These are phyloP conservation scores for Penicilliopsis zonata DNA, from an alignment of 495 filamentous ascomycete genomes.

Conservation along the genomic window DNA sequence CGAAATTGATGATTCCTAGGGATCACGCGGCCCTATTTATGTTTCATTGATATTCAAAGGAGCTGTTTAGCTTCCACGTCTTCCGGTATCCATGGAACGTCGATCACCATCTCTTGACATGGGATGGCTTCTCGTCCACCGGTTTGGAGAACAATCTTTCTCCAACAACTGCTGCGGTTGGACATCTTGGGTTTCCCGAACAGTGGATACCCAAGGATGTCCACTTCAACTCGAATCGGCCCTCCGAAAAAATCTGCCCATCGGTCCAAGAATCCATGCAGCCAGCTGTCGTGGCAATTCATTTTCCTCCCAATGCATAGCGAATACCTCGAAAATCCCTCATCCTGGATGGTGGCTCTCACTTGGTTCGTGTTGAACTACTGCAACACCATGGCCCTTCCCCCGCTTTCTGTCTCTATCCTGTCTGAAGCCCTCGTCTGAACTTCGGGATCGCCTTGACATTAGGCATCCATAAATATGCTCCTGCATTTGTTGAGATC, in stretches of 20 bases:
- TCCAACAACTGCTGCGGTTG: constrained; percentile 22
- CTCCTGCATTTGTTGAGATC: constrained; percentile 28
- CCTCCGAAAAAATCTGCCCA: constrained; percentile 21
- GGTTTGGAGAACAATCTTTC: constrained; percentile 17
- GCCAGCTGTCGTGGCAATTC: constrained; percentile 25
- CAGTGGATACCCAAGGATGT: constrained; percentile 28
- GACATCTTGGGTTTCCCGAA: constrained; percentile 18
- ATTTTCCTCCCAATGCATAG: constrained; percentile 15
- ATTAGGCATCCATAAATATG: constrained; percentile 14
- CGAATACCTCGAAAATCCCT: constrained; percentile 30
- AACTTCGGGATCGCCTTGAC: constrained; percentile 5
- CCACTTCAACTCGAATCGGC: constrained; percentile 22
- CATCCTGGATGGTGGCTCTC: constrained; percentile 17
- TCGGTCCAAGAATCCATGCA: constrained; percentile 34
- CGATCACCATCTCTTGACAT: constrained; percentile 26
- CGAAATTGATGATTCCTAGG: constrained; percentile 16
- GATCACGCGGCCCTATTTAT: constrained; percentile 34
- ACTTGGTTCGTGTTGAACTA: constrained; percentile 19
- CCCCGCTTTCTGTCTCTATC: constrained; percentile 20
- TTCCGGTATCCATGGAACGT: constrained; percentile 15
- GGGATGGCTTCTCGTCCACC: constrained; percentile 30
- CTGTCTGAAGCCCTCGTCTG: constrained; percentile 10
- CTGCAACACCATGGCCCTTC: constrained; percentile 16
- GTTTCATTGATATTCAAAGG: constrained; percentile 23
- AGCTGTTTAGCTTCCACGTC: constrained; percentile 9